A percentile compares a stretch with the other conserved stretches of the same genome.
phyloP scores from a whole-genome alignment of 495 filamentous ascomycete genomes.

The Penicillium manginii region DNA sequence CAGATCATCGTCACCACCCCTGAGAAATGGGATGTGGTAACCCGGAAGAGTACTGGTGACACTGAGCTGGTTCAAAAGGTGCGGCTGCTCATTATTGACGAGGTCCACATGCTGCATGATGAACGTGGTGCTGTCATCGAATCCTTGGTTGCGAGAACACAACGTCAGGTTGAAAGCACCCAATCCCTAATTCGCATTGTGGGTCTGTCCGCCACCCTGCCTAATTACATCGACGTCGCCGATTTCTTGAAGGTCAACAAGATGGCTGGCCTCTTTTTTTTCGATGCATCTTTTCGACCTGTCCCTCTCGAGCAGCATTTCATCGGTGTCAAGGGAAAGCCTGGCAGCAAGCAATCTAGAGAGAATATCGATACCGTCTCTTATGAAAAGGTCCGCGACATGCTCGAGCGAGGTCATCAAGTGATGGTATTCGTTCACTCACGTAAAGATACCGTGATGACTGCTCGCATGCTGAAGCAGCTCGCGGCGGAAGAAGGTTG shows the following conservation, averaged over 20 bases:
- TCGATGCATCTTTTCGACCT: slow-evolving; percentile 92
- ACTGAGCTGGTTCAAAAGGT: slow-evolving; percentile 98
- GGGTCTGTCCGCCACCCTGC: slow-evolving; percentile 91
- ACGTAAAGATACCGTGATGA: slow-evolving; percentile 87
- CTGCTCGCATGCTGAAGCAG: slow-evolving; percentile 82
- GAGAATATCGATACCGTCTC: slow-evolving; percentile 86
- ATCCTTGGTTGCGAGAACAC: slow-evolving; percentile 89
- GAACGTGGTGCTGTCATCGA: slow-evolving; percentile 95
- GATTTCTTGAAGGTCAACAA: slow-evolving; percentile 97
- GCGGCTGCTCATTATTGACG: slow-evolving; percentile 93
- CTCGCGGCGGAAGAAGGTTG: slow-evolving; percentile 81
- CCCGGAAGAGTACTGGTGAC: slow-evolving; percentile 93
- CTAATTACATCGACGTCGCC: slow-evolving; percentile 95
- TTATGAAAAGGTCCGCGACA: slow-evolving; percentile 93
- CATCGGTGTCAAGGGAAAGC: slow-evolving; percentile 91
- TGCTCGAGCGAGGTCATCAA: slow-evolving; percentile 86
- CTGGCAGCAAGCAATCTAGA: slow-evolving; percentile 72
- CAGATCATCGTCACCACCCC: slow-evolving; percentile 99
- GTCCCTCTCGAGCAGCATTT: slow-evolving; percentile 98
- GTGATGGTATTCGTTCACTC: slow-evolving; percentile 99
- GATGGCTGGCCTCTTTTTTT: slow-evolving; percentile 92
- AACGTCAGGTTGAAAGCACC: slow-evolving; percentile 96
- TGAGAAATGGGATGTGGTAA: slow-evolving; percentile 99
- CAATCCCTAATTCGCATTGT: slow-evolving; percentile 96
- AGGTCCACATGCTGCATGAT: slow-evolving; percentile 99